Conservation (phyloP, 495 filamentous ascomycete genomes). For the Niebla homalea region DNA sequence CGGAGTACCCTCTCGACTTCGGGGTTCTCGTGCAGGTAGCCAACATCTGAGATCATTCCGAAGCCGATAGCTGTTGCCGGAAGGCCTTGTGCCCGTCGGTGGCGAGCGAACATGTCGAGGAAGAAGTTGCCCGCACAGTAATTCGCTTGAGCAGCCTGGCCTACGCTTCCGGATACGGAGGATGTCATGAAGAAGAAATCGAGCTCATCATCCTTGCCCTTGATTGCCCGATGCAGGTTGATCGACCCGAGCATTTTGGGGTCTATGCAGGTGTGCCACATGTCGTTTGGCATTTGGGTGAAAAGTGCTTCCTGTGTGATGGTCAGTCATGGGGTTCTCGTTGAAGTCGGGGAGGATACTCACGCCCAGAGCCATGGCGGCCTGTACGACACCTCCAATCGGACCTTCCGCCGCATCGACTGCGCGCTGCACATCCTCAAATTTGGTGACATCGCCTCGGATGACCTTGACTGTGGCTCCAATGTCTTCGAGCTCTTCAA, state of each 20-base stretch:
- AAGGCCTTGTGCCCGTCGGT: slow-evolving; percentile 6
- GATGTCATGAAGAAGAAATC: slow-evolving; percentile 18
- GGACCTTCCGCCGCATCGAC: neutral
- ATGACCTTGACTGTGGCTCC: slow-evolving; percentile 20
- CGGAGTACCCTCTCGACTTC: slow-evolving; percentile 23
- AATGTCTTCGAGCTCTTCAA: slow-evolving; percentile 14
- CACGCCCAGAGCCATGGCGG: slow-evolving; percentile 13
- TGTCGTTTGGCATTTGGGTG: neutral
- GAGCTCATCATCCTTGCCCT: slow-evolving; percentile 5
- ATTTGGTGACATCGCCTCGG: slow-evolving; percentile 19
- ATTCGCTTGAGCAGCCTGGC: slow-evolving; percentile 9
- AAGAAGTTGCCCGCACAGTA: slow-evolving; percentile 14
- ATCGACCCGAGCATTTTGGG: slow-evolving; percentile 18
- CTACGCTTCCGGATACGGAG: slow-evolving; percentile 8
- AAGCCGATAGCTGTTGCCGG: slow-evolving; percentile 13
- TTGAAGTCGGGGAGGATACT: neutral
- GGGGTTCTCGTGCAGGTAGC: slow-evolving; percentile 25
- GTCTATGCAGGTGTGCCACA: slow-evolving; percentile 1
- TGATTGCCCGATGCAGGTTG: slow-evolving; percentile 18
- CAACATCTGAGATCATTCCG: slow-evolving; percentile 19
- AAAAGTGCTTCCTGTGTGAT: slow-evolving; percentile 5
- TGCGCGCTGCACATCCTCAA: slow-evolving; percentile 17
- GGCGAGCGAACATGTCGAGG: slow-evolving; percentile 19
- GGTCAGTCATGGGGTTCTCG: neutral
- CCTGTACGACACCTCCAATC: slow-evolving; percentile 12